These are phyloP conservation scores for Rhizoclosmatium sp. DNA, from an alignment of 192 early-diverging fungal species.

Conservation along the genomic window DNA sequence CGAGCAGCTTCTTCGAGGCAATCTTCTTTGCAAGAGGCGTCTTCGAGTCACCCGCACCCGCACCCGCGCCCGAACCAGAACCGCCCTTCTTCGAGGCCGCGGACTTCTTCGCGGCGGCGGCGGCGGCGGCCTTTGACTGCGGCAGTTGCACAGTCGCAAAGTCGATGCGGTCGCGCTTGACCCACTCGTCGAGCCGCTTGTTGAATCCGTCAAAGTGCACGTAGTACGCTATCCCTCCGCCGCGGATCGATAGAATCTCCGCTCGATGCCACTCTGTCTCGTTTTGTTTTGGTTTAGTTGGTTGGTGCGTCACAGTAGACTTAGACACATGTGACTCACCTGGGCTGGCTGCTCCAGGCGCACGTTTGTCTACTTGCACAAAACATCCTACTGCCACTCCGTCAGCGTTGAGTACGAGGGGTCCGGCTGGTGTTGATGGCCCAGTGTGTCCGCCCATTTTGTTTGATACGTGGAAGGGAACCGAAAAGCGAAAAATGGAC, in stretches of 20 bases:
- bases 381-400: slow-evolving; percentile 16
- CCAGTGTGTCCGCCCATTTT: slow-evolving; percentile 7
- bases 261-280: slow-evolving; percentile 74
- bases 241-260: slow-evolving; percentile 81
- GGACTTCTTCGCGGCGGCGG: background rate
- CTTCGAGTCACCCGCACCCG: too few relatives aligned
- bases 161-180: slow-evolving; percentile 68
- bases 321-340: background rate
- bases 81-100: background rate
- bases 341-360: background rate
- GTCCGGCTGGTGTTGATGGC: slow-evolving; percentile 8
- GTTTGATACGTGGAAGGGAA: background rate
- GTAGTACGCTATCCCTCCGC: slow-evolving; percentile 78
- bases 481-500: too few relatives aligned
- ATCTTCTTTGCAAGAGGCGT: too few relatives aligned
- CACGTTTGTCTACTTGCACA: slow-evolving; percentile 5
- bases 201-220: slow-evolving; percentile 98
- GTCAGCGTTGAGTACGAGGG: slow-evolving; percentile 3
- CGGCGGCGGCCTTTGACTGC: slow-evolving; percentile 61
- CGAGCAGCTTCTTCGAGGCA: too few relatives aligned
- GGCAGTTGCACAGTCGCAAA: slow-evolving; percentile 76
- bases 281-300: background rate
- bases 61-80: background rate
- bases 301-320: too few relatives aligned
- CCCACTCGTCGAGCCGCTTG: slow-evolving; percentile 99